Percentiles rank a stretch among this genome's conserved stretches.
phyloP scores from a whole-genome alignment of 805 yeast species.

The Lachancea fermentati region DNA sequence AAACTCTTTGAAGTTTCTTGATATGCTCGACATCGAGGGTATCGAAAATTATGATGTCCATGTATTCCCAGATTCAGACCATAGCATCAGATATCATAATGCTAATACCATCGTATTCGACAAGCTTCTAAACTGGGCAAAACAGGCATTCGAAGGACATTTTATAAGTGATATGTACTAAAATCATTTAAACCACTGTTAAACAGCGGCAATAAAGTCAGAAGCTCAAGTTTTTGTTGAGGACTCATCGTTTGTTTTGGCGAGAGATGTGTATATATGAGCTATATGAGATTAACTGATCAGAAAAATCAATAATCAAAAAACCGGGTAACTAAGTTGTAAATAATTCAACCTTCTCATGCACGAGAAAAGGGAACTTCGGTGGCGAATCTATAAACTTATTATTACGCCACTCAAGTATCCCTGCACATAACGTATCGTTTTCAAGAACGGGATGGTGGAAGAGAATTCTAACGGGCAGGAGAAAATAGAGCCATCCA shows the following conservation, averaged over 20 bases:
- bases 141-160: conserved; percentile 50
- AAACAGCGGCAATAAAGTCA: too few species aligned
- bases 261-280: too few species aligned
- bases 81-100: conserved; percentile 64
- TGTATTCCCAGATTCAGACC: conserved; percentile 80
- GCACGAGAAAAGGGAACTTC: not conserved
- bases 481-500: conserved; percentile 11
- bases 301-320: not conserved
- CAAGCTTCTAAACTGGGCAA: conserved; percentile 59
- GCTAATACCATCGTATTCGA: conserved; percentile 67
- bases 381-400: conserved; percentile 7
- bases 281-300: too few species aligned
- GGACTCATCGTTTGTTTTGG: too few species aligned
- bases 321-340: not conserved
- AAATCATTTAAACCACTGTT: not conserved
- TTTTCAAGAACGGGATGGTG: conserved; percentile 11
- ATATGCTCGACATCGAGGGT: conserved; percentile 59
- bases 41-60: conserved; percentile 81
- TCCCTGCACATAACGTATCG: not conserved
- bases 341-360: not conserved
- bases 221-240: too few species aligned
- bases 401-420: not conserved
- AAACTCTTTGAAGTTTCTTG: conserved; percentile 73
- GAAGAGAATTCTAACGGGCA: conserved; percentile 14
- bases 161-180: conserved; percentile 23